Percentiles rank a stretch among this genome's conserved stretches.
phyloP scores from a whole-genome alignment of 2,329 filamentous ascomycete genomes.

The Lachnellula hyalina region DNA sequence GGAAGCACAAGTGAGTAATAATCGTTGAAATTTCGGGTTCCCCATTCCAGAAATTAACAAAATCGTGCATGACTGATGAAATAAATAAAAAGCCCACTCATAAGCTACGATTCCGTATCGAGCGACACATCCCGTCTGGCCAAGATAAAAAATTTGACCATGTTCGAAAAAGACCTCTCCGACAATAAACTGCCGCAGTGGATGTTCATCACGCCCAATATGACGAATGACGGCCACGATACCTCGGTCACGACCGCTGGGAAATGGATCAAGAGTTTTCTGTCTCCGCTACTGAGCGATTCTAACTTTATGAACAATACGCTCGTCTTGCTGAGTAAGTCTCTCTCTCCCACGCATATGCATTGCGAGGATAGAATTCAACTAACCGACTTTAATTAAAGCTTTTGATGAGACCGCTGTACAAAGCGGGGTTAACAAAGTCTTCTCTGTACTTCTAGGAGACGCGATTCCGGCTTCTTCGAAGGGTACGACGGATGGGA shows the following conservation, averaged over 20 bases:
- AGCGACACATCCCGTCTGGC: conserved; percentile 52
- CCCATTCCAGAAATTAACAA: too few species aligned
- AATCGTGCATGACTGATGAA: not conserved
- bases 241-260: conserved; percentile 63
- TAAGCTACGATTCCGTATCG: conserved; percentile 62
- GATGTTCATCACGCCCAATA: conserved; percentile 69
- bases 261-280: conserved; percentile 60
- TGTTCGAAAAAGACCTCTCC: conserved; percentile 63
- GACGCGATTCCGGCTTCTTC: conserved; percentile 59
- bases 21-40: not conserved
- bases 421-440: conserved; percentile 59
- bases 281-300: conserved; percentile 64
- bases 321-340: conserved; percentile 60
- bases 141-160: conserved; percentile 67
- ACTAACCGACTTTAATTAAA: conserved; percentile 49
- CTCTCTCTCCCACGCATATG: conserved; percentile 48
- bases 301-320: conserved; percentile 68
- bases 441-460: conserved; percentile 67
- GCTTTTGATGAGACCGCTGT: conserved; percentile 71
- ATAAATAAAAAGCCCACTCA: conserved; percentile 33
- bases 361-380: too few species aligned
- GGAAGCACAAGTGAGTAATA: conserved; percentile 73
- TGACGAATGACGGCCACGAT: conserved; percentile 73
- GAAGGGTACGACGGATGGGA: conserved; percentile 60
- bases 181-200: conserved; percentile 63